Conservation (phyloP, 1,284 basidiomycete genomes). For the Marasmius fiardii region DNA sequence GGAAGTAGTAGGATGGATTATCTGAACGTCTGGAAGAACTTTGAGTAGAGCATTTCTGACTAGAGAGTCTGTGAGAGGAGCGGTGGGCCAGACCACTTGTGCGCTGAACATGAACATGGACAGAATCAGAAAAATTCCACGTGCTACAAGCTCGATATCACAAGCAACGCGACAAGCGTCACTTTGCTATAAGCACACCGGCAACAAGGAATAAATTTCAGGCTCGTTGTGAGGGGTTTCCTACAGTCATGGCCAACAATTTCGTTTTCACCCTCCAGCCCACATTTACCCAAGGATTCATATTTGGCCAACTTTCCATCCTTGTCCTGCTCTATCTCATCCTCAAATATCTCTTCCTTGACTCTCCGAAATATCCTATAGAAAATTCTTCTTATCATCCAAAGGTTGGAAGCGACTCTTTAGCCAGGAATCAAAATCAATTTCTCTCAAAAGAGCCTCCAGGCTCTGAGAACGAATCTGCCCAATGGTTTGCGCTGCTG, state of each 20-base stretch:
- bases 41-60: conserved; percentile 56
- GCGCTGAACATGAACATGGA: conserved; percentile 25
- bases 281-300: conserved; percentile 80
- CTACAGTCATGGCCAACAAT: conserved; percentile 46
- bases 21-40: not conserved
- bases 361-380: conserved; percentile 54
- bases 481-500: conserved; percentile 75
- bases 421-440: conserved; percentile 33
- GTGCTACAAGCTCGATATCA: conserved; percentile 6
- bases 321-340: conserved; percentile 65
- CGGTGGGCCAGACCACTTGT: conserved; percentile 73
- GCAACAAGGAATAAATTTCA: no score
- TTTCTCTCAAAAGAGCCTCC: conserved; percentile 25
- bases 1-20: conserved; percentile 33
- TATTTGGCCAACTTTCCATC: conserved; percentile 78
- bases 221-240: no score
- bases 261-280: conserved; percentile 72
- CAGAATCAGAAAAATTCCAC: not conserved
- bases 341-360: conserved; percentile 80
- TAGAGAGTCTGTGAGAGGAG: conserved; percentile 73
- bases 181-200: no score
- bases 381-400: conserved; percentile 58
- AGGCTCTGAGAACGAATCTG: conserved; percentile 46
- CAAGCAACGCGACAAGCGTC: not conserved
- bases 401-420: conserved; percentile 41